phyloP scores from a whole-genome alignment of 768 basidiomycete species.

The Phaeotremella fagi region DNA sequence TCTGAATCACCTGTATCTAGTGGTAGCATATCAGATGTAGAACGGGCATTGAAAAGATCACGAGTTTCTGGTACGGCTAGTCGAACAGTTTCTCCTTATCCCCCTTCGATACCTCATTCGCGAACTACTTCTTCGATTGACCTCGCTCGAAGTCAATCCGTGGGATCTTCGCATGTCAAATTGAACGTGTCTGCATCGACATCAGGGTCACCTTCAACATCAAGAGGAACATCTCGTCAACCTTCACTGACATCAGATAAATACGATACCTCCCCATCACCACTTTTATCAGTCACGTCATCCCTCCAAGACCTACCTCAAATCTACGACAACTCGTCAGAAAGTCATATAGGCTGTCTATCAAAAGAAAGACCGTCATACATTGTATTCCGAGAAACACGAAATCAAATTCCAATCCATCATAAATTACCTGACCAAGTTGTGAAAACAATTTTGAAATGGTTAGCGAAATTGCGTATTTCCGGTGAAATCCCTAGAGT shows the following conservation, averaged over 20 bases:
- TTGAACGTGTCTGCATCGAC: neutral
- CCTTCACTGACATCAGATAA: too few species aligned
- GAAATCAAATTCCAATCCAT: too few species aligned
- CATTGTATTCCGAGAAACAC: conserved; percentile 7
- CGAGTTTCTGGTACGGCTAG: too few species aligned
- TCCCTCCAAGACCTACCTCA: neutral
- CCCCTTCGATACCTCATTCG: neutral
- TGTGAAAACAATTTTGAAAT: conserved; percentile 14
- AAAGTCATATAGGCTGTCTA: conserved; percentile 19
- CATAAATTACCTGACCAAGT: conserved; percentile 4
- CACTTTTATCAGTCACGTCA: conserved; percentile 1
- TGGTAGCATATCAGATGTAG: conserved; percentile 14
- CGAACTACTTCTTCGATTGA: neutral
- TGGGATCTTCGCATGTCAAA: neutral
- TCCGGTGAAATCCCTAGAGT: conserved; percentile 13
- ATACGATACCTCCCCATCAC: neutral
- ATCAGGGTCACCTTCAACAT: neutral
- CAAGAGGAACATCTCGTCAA: too few species aligned
- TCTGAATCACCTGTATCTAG: neutral
- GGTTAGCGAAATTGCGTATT: conserved; percentile 11
- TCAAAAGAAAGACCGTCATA: conserved; percentile 25
- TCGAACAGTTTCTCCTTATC: neutral
- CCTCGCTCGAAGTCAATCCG: neutral
- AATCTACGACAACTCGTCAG: neutral
- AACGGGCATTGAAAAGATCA: neutral